Evolutionary conservation across 768 basidiomycete genomes (phyloP).

Genomic region (Boletus rufocinnamomeus): DNA sequence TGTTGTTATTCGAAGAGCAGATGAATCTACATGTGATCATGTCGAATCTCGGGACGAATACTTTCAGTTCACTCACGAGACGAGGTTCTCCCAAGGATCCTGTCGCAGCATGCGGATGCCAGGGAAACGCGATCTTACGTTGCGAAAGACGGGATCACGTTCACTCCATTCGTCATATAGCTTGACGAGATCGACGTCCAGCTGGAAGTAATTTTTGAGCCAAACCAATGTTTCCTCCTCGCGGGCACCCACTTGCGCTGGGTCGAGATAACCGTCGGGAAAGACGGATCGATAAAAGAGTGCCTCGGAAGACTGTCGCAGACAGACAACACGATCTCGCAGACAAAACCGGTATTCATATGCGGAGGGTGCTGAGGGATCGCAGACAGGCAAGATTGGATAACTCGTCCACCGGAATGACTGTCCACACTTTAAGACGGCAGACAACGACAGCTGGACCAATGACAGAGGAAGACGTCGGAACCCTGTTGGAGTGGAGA

Average conservation of each 20-base stretch:
- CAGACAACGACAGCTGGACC: constrained; percentile 73
- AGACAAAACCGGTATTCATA: constrained; percentile 81
- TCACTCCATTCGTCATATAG: constrained; percentile 78
- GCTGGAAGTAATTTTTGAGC: constrained; percentile 88
- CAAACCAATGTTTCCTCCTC: constrained; percentile 71
- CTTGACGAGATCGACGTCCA: constrained; percentile 66
- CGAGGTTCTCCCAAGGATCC: constrained; percentile 93
- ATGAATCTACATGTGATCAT: constrained; percentile 68
- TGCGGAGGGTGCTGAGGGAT: constrained; percentile 25
- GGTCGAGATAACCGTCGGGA: constrained; percentile 44
- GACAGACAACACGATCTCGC: constrained; percentile 79
- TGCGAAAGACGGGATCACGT: constrained; percentile 74
- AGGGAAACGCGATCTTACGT: constrained; percentile 59
- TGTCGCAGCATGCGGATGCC: constrained; percentile 90
- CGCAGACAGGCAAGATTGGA: constrained; percentile 24
- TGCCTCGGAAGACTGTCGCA: constrained; percentile 65
- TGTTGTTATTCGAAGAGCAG: constrained; percentile 97
- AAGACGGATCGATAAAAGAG: constrained; percentile 75
- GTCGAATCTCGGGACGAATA: constrained; percentile 10
- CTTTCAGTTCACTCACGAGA: constrained; percentile 66
- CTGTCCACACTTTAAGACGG: constrained; percentile 81
- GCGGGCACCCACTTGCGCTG: constrained; percentile 34
- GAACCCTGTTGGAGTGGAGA: constrained; percentile 43
- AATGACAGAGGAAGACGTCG: constrained; percentile 59
- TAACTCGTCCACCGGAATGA: constrained; percentile 79